phyloP scores from a whole-genome alignment of 2,329 filamentous ascomycete species.

The Didymella pomorum region DNA sequence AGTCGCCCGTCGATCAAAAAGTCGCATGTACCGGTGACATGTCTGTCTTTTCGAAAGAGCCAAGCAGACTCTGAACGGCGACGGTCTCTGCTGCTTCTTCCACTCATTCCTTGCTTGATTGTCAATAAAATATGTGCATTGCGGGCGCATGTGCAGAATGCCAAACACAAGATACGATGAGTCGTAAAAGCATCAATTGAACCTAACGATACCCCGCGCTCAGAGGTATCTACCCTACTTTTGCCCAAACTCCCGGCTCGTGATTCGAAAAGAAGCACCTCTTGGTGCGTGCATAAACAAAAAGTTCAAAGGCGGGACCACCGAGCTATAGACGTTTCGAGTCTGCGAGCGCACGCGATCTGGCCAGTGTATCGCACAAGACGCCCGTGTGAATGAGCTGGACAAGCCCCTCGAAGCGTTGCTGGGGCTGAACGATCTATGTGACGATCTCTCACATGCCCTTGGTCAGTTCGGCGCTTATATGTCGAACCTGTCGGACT shows the following conservation, averaged over 20 bases:
- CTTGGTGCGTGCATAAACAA: not conserved
- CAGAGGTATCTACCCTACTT: slow-evolving; percentile 18
- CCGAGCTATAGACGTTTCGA: no score
- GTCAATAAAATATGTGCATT: not conserved
- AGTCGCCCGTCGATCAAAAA: no score
- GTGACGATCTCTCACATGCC: not conserved
- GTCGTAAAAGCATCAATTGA: slow-evolving; percentile 14
- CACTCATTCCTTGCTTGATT: no score
- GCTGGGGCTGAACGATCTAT: not conserved
- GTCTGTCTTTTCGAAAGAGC: no score
- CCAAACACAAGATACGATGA: no score
- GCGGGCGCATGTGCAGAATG: not conserved
- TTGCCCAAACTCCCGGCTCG: slow-evolving; percentile 28
- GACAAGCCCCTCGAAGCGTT: not conserved
- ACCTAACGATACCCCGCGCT: slow-evolving; percentile 6
- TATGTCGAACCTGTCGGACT: not conserved
- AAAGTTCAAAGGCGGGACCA: not conserved
- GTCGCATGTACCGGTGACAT: no score
- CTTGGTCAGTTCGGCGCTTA: not conserved
- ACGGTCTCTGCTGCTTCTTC: not conserved
- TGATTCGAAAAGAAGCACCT: no score
- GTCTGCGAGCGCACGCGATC: not conserved
- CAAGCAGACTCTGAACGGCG: not conserved
- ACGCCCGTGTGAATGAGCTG: not conserved
- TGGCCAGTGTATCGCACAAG: not conserved